Evolutionary conservation across 225 moss, liverwort and hornwort species (phyloP), one percentile per base, ranked within the genome.

Genomic region (Asterella californica): DNA sequence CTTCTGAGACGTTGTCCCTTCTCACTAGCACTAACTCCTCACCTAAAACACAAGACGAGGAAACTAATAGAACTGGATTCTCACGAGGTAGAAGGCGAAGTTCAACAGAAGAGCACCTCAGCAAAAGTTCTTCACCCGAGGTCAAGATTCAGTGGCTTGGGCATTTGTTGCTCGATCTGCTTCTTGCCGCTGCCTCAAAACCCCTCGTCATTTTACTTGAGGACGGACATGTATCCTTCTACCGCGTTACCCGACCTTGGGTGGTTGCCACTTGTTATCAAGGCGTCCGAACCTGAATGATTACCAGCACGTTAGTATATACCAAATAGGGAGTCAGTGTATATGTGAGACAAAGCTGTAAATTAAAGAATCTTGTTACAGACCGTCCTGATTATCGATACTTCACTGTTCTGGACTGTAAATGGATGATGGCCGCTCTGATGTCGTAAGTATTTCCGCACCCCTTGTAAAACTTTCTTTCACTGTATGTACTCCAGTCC

Each of bases 211-310:
- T 89, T 76, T 87, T 89, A 33, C 50, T 89, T 22, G 89, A 89
- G 76, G 89, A 89, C 73, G 85, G 83, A 54, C 89, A 89, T 32
- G 89, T 89, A 89, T 89, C 89, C 87, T 65, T 76, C 18, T 64
- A 7, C 29, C 64, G 0, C 30, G 29, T 64, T 11, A 27, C 64
- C 25, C 14, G 9, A 64, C 42, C 4, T 42, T 9, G 24, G n/a
- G n/a, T n/a, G n/a, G n/a, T n/a, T 64, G 9, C 30, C 2, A n/a
- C 0, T 64, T 24, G 64, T 64, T 64, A 29, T n/a, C 15, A 64
- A 29, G 42, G 42, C 42, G 7, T 42, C 42, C 42, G 7, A 42
- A 42, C 7, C 7, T 42, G 42, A 42, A 42, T 42, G 3, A 2
- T 42, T 42, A 42, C n/a, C n/a, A n/a, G n/a, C n/a, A n/a, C n/a